Base-by-base conservation (phyloP, 2,329 filamentous ascomycete species). In the Coniochaeta sp. region DNA sequence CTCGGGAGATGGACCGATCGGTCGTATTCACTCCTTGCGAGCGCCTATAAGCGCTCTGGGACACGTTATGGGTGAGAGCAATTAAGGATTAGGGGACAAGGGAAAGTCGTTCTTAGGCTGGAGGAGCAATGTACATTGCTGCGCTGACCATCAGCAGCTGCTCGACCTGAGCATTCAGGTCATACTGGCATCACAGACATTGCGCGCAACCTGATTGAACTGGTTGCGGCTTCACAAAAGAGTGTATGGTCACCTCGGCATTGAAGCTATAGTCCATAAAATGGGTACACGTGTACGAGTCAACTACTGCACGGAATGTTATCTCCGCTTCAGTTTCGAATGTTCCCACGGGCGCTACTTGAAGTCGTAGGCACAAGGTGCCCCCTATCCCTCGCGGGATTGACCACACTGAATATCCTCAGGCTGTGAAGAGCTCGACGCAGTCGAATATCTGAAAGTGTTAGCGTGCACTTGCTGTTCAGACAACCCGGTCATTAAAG, bases 361-460 rank as follows among this genome's bases (percentile, higher is more conserved):
- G n/a, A n/a, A n/a, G n/a, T n/a, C n/a, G n/a, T n/a, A n/a, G n/a
- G n/a, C n/a, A n/a, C n/a, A n/a, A n/a, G n/a, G n/a, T 31, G 28
- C 9, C 5, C 28, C 28, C 5, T 31, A 31, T 31, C 5, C 28
- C 28, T 31, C 28, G 9, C 9, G 28, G n/a, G n/a, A n/a, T 31
- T 5, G 28, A 9, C 28, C 28, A 31, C 5, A 9, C 28, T 31
- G 28, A 31, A 5, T 31, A 6, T 31, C 5, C 5, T 31, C 28
- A 31, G 9, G 47, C 47, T n/a, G 47, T 52, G 47, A 57, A 57
- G 31, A 57, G 34, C 54, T 57, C 54, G 54, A 57, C 54, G 22
- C 54, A 57, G 26, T 72, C 70, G 38, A 72, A 70, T 44, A 71
- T 71, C 69, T 70, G 9, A n/a, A 16, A 52, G 22, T 31, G 47